Conservation (phyloP, 1,284 basidiomycete genomes). For the Schizophyllum commune region DNA sequence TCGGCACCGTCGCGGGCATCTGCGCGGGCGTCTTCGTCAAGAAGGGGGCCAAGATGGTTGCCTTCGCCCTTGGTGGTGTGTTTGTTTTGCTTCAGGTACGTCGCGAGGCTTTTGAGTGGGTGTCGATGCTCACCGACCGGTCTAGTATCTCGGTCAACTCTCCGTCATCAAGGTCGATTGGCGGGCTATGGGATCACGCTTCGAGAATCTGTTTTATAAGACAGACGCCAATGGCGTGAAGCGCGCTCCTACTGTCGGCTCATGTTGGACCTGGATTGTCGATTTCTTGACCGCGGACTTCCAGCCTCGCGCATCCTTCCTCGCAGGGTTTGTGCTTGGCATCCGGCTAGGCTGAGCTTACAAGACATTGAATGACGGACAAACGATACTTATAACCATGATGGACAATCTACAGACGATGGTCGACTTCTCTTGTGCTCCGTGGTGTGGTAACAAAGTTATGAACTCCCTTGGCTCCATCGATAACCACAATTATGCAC, state of each 20-base stretch:
- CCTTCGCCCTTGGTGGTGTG: conserved; percentile 79
- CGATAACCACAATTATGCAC: too few species aligned
- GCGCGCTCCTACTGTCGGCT: conserved; percentile 53
- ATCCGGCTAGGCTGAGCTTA: conserved; percentile 48
- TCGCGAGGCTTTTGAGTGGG: conserved; percentile 1
- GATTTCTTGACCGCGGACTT: conserved; percentile 92
- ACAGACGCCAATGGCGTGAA: conserved; percentile 45
- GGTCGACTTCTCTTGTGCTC: too few species aligned
- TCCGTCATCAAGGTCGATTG: conserved; percentile 79
- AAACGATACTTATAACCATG: too few species aligned
- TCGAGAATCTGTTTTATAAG: conserved; percentile 69
- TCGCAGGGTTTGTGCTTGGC: conserved; percentile 65
- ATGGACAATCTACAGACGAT: too few species aligned
- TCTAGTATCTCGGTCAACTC: conserved; percentile 68
- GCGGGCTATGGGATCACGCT: conserved; percentile 48
- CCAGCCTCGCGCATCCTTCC: conserved; percentile 74
- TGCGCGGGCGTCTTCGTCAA: conserved; percentile 93
- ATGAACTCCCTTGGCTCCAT: too few species aligned
- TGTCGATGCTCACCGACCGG: conserved; percentile 4
- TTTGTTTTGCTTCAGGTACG: conserved; percentile 84
- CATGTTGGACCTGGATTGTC: conserved; percentile 66
- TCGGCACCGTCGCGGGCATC: conserved; percentile 82
- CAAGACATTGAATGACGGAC: background rate
- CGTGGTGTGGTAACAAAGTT: too few species aligned
- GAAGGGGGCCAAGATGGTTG: conserved; percentile 81